Evolutionary conservation across 257 asterid genomes (phyloP).

Genomic region (Gentiana straminea): DNA sequence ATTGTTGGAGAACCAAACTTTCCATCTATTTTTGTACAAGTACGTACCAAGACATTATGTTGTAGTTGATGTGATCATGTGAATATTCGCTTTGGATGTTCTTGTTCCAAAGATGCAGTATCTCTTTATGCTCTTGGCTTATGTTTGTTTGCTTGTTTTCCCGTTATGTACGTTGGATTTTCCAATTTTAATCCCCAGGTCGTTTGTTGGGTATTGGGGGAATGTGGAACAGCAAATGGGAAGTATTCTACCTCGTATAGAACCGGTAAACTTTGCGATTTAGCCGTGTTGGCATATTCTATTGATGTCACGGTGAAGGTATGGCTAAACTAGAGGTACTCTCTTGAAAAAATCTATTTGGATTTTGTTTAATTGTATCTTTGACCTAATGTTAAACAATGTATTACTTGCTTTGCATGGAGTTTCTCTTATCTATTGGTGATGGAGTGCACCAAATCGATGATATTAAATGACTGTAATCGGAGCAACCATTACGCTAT

Average conservation of each 20-base stretch:
- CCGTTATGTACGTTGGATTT: background rate
- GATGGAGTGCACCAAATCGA: too few species aligned
- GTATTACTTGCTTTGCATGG: too few species aligned
- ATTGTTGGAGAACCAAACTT: slow-evolving; percentile 89
- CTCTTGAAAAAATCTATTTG: too few species aligned
- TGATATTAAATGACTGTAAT: too few species aligned
- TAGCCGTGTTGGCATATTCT: slow-evolving; percentile 74
- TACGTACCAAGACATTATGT: background rate
- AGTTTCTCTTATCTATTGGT: too few species aligned
- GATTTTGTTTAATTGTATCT: too few species aligned
- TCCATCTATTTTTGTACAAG: slow-evolving; percentile 45
- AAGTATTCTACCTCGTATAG: slow-evolving; percentile 85
- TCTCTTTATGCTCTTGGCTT: background rate
- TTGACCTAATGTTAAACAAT: too few species aligned
- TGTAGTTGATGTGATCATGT: background rate
- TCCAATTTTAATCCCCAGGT: slow-evolving; percentile 35
- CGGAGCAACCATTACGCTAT: too few species aligned
- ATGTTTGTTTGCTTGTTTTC: too few species aligned
- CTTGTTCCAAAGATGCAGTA: slow-evolving; percentile 52
- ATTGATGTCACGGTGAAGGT: slow-evolving; percentile 88
- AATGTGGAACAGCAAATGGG: slow-evolving; percentile 90
- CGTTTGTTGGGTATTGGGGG: slow-evolving; percentile 98
- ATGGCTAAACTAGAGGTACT: background rate
- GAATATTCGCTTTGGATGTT: too few species aligned
- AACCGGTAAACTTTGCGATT: slow-evolving; percentile 83